Evolutionary conservation across 2,329 filamentous ascomycete genomes (phyloP).

Genomic region (Fusarium albosuccineum): DNA sequence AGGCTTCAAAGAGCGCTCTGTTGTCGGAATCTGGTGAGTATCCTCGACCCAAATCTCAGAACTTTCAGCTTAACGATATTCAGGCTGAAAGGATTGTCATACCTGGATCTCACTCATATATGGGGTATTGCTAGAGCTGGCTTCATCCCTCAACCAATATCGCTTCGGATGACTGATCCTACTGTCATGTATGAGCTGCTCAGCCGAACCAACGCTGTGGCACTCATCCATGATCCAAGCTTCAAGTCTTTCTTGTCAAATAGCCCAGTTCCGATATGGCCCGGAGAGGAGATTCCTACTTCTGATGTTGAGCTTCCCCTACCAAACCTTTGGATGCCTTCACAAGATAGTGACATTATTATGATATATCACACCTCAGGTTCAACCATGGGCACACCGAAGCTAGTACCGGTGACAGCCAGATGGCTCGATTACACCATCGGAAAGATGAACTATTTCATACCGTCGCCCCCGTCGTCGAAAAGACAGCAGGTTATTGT

Average conservation of each 20-base stretch:
- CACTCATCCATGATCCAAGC: constrained; percentile 25
- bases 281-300: neutral
- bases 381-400: constrained; percentile 37
- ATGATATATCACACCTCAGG: constrained; percentile 40
- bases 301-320: neutral
- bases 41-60: fast-evolving
- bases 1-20: constrained; percentile 8
- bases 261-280: constrained; percentile 14
- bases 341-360: constrained; percentile 4
- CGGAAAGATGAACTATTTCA: neutral
- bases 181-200: constrained; percentile 34
- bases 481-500: neutral
- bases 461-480: neutral
- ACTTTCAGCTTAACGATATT: neutral
- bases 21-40: constrained; percentile 38
- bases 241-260: constrained; percentile 4
- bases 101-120: constrained; percentile 32
- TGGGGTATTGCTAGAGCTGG: constrained; percentile 38
- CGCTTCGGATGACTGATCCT: constrained; percentile 32
- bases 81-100: constrained; percentile 30
- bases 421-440: constrained; percentile 25
- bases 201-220: constrained; percentile 11
- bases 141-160: constrained; percentile 38
- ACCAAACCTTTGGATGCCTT: constrained; percentile 1
- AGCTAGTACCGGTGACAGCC: constrained; percentile 37